Evolutionary conservation across 164 flowering plant genomes (phyloP).

Genomic region (Echeveria elegans): DNA sequence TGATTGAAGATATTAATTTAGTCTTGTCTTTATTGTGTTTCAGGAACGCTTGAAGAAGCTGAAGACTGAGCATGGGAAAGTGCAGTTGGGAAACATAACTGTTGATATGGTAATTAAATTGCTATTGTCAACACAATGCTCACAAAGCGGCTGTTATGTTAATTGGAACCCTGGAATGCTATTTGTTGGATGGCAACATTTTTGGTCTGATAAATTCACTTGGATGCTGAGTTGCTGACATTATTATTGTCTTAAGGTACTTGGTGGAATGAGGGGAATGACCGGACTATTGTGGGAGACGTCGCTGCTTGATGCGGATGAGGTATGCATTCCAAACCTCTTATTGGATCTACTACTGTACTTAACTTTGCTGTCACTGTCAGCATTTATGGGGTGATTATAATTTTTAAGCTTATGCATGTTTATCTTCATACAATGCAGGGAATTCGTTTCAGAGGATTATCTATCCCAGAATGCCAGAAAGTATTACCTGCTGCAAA

Average conservation of each 20-base stretch:
- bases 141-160: not conserved
- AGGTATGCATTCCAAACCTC: not conserved
- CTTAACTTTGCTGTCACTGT: not conserved
- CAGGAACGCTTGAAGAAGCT: conserved; percentile 94
- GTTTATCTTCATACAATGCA: not conserved
- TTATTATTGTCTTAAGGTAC: conserved; percentile 26
- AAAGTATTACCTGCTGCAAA: not conserved
- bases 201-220: not conserved
- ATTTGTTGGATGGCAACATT: not conserved
- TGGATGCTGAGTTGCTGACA: not conserved
- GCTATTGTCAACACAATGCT: not conserved
- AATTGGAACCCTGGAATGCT: not conserved
- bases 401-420: not conserved
- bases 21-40: not conserved
- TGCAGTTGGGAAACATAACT: conserved; percentile 5
- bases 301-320: conserved; percentile 21
- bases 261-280: conserved; percentile 99
- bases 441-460: not conserved
- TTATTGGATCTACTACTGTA: not conserved
- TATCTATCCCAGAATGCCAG: not conserved
- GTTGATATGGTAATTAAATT: conserved; percentile 1
- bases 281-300: conserved; percentile 91
- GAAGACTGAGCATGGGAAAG: conserved; percentile 78
- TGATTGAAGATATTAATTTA: no score
- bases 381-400: not conserved